These are phyloP conservation scores for Parsonsia alboflavescens DNA, from an alignment of 257 asterid species.

Conservation along the genomic window DNA sequence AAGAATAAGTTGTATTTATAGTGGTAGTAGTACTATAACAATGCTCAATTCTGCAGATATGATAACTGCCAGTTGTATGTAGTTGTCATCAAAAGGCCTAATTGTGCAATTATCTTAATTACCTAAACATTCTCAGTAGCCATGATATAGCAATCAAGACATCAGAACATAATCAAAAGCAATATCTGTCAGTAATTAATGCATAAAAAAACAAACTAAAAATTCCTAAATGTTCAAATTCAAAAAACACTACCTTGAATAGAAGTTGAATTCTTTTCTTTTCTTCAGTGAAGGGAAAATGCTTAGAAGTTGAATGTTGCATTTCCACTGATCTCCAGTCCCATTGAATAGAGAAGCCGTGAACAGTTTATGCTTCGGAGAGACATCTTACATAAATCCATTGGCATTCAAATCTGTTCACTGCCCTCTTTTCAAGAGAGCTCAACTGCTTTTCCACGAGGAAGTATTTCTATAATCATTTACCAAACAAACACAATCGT, in stretches of 20 bases:
- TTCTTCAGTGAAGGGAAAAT: not conserved
- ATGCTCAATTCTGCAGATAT: not conserved
- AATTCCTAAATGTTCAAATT: not conserved
- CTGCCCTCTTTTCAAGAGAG: conserved; percentile 12
- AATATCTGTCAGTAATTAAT: too few relatives aligned
- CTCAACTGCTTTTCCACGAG: conserved; percentile 56
- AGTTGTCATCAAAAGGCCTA: not conserved
- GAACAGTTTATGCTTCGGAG: conserved; percentile 50
- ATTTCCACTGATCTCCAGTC: conserved; percentile 49
- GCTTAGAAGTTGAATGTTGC: conserved; percentile 19
- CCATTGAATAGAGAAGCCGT: conserved; percentile 29
- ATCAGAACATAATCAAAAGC: too few relatives aligned
- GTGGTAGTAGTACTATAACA: not conserved
- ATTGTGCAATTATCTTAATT: not conserved
- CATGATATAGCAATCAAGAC: not conserved
- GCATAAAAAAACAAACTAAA: too few relatives aligned
- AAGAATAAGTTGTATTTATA: not conserved
- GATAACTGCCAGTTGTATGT: not conserved
- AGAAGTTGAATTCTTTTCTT: not conserved
- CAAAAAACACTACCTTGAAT: too few relatives aligned
- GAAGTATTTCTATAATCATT: conserved; percentile 24
- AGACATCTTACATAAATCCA: conserved; percentile 42
- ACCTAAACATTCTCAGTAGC: not conserved
- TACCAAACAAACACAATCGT: not conserved
- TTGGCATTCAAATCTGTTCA: conserved; percentile 63